phyloP scores from a whole-genome alignment of 2,329 filamentous ascomycete genomes.

The Ophiostoma himal-ulmi region DNA sequence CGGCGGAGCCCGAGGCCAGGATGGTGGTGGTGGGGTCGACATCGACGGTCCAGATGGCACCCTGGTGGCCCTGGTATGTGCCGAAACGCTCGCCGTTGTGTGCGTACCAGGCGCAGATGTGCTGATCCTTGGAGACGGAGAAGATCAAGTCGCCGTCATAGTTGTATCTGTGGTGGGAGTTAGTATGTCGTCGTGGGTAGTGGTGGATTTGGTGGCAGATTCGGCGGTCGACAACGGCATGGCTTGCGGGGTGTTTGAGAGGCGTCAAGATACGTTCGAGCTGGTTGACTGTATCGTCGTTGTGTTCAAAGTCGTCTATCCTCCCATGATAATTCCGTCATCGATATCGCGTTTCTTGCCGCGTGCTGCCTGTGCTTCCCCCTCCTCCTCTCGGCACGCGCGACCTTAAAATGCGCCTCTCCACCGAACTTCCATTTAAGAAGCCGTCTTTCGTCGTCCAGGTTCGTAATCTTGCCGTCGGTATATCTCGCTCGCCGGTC shows the following conservation, averaged over 20 bases:
- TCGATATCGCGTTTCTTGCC: neutral
- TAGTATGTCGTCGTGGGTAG: neutral
- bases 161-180: conserved; percentile 59
- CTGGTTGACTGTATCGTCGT: neutral
- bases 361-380: neutral
- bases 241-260: neutral
- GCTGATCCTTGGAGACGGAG: conserved; percentile 34
- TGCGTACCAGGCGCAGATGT: conserved; percentile 93
- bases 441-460: neutral
- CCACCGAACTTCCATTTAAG: neutral
- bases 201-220: too few relatives aligned
- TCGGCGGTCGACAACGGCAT: neutral
- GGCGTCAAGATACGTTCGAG: neutral
- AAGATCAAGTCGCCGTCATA: conserved; percentile 71
- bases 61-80: conserved; percentile 93
- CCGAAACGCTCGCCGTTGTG: conserved; percentile 97
- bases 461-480: neutral
- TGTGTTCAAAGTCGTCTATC: neutral
- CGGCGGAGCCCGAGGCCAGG: conserved; percentile 90
- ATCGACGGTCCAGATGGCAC: conserved; percentile 98
- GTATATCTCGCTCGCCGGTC: neutral
- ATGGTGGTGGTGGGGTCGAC: conserved; percentile 87
- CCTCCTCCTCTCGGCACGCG: neutral
- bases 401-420: neutral
- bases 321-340: neutral